Evolutionary conservation across 1,284 basidiomycete genomes (phyloP), one percentile per base, ranked within the genome.

Genomic region (Pterula multifida): DNA sequence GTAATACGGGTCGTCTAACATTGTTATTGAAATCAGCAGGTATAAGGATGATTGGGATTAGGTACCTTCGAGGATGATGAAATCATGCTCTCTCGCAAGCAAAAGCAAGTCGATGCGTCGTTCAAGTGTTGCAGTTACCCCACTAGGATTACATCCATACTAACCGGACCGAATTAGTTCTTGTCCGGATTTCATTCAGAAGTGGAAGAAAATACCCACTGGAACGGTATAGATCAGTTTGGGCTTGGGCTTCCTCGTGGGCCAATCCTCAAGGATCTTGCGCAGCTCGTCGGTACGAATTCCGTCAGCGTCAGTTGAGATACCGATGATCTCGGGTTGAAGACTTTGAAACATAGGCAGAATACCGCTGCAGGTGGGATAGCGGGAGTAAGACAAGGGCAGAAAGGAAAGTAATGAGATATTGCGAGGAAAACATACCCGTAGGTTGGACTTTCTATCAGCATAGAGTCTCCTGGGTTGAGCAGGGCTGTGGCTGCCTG

Each of bases 381-480:
- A n/a, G n/a, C n/a, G n/a, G n/a, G 36, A 48, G 9, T 39, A 32
- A 6, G 15, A 45, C 23, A n/a, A 53, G 3, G 35, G 32, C 21
- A 47, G 28, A 48, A 49, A 42, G 24, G 54, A 49, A 26, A 54
- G 52, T 46, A 55, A 52, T 49, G 52, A 54, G 52, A 49, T 53
- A 44, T 11, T 45, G 52, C 50, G n/a, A 45, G 50, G 46, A 35
- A 26, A 47, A 58, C 79, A 60, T 57, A 86, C 83, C 88, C 81
- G 64, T 96, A 97, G 22, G 85, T 81, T 0, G 93, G 93, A 2
- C 81, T 79, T 63, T 97, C 93, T 39, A 95, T 75, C 35, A 96
- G 71, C 36, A 96, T 72, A 3, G 83, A 63, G 62, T 97, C 93
- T 3, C 90, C 90, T 2, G 77, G 79, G 62, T 94, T 84, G 32